phyloP scores from a whole-genome alignment of 75 land plant genomes.

The Sequoia sempervirens region DNA sequence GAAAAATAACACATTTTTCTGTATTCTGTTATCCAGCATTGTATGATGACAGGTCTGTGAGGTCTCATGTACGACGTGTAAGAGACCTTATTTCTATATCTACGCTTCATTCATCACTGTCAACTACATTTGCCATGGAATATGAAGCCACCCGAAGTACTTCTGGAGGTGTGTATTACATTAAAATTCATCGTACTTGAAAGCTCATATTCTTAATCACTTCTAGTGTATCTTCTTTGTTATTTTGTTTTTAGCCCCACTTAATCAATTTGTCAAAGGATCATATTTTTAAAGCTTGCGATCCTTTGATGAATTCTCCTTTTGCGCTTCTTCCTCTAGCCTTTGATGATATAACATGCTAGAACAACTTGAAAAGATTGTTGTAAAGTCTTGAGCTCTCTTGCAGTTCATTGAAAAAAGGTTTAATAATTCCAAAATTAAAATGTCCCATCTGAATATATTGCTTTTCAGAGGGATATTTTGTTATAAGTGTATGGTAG shows the following conservation, averaged over 20 bases:
- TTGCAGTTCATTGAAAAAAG: not conserved
- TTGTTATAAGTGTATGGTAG: not conserved
- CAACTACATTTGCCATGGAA: slow-evolving; percentile 84
- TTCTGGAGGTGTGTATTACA: slow-evolving; percentile 41
- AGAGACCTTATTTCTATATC: slow-evolving; percentile 87
- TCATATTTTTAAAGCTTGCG: not conserved
- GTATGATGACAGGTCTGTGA: slow-evolving; percentile 96
- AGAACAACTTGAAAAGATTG: not conserved
- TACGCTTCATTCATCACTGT: slow-evolving; percentile 75
- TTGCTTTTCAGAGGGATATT: not conserved
- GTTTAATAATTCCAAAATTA: not conserved
- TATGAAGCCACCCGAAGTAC: slow-evolving; percentile 54
- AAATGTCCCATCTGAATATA: not conserved
- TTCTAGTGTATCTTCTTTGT: not conserved
- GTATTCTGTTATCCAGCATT: slow-evolving; percentile 45
- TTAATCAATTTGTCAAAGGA: not conserved
- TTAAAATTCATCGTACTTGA: not conserved
- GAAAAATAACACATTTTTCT: not conserved
- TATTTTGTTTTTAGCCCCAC: not conserved
- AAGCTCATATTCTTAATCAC: not conserved
- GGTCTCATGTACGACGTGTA: slow-evolving; percentile 87
- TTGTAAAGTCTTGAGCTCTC: not conserved
- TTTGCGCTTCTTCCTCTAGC: not conserved
- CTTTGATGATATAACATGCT: not conserved
- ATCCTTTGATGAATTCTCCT: not conserved